Evolutionary conservation across 2,329 filamentous ascomycete genomes (phyloP).

Genomic region (Waltergamsia citrina): DNA sequence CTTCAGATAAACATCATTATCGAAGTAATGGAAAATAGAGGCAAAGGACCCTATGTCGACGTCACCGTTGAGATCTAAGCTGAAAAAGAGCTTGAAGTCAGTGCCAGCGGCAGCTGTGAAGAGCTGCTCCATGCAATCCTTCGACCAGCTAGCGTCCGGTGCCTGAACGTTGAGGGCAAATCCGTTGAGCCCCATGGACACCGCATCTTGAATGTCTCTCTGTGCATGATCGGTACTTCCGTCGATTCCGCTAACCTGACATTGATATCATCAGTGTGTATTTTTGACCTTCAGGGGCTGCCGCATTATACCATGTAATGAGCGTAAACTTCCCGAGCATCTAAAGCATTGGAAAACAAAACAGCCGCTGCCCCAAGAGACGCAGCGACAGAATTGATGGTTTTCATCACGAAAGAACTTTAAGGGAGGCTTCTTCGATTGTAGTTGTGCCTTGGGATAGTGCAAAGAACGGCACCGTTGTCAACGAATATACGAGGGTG

Average conservation of each 20-base stretch:
- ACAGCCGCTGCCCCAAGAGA: no score
- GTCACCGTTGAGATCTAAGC: slow-evolving; percentile 6
- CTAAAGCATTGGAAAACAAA: no score
- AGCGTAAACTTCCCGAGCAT: background rate
- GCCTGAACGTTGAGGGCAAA: slow-evolving; percentile 19
- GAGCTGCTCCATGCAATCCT: slow-evolving; percentile 3
- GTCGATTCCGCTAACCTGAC: slow-evolving; percentile 4
- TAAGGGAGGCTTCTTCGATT: no score
- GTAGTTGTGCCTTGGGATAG: no score
- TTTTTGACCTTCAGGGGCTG: no score
- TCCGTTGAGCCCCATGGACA: slow-evolving; percentile 15
- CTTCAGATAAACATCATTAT: slow-evolving; percentile 4
- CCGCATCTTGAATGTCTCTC: slow-evolving; percentile 8
- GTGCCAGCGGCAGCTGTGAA: slow-evolving; percentile 4
- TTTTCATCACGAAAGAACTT: no score
- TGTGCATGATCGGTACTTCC: slow-evolving; percentile 8
- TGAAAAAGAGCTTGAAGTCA: slow-evolving; percentile 9
- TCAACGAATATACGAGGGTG: no score
- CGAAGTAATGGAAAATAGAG: slow-evolving; percentile 2
- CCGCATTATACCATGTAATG: slow-evolving; percentile 2
- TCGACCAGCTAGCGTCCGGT: slow-evolving; percentile 4
- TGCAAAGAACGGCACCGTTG: no score
- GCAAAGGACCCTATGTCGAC: slow-evolving; percentile 4
- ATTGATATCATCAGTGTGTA: no score
- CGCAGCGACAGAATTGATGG: no score